Percentiles rank a stretch among this genome's conserved stretches.
phyloP scores from a whole-genome alignment of 2,329 filamentous ascomycete genomes.

The Fusarium sp. region DNA sequence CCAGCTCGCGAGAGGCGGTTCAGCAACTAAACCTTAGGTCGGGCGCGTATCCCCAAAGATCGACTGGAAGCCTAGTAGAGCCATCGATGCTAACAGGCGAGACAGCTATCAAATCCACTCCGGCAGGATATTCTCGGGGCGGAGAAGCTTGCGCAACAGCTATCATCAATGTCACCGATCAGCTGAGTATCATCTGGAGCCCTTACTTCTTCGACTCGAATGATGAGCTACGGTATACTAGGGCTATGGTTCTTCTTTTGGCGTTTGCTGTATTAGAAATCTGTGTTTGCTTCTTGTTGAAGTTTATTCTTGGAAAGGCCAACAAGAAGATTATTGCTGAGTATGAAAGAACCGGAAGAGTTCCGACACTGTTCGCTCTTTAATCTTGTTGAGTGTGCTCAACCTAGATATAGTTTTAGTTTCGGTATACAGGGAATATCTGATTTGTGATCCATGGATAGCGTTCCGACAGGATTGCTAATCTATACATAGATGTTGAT shows the following conservation, averaged over 20 bases:
- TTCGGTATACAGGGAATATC: fast-evolving
- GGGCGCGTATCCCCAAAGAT: background rate
- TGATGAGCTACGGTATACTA: background rate
- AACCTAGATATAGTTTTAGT: background rate
- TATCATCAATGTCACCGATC: background rate
- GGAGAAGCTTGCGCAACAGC: background rate
- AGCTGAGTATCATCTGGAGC: background rate
- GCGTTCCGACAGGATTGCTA: background rate
- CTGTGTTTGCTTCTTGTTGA: background rate
- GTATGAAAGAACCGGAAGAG: background rate
- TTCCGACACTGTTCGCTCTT: background rate
- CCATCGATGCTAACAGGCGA: too few species aligned
- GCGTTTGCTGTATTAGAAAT: background rate
- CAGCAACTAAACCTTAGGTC: background rate
- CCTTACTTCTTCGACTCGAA: background rate
- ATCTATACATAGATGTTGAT: too few species aligned
- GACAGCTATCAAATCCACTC: background rate
- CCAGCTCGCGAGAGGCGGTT: background rate
- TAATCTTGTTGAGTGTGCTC: background rate
- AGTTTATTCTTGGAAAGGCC: background rate
- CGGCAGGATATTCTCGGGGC: background rate
- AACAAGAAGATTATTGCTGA: background rate
- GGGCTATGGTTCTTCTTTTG: background rate
- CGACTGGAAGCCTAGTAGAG: background rate
- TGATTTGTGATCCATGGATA: background rate